Evolutionary conservation across 768 basidiomycete species (phyloP).

Genomic region (Myochromella boudieri): DNA sequence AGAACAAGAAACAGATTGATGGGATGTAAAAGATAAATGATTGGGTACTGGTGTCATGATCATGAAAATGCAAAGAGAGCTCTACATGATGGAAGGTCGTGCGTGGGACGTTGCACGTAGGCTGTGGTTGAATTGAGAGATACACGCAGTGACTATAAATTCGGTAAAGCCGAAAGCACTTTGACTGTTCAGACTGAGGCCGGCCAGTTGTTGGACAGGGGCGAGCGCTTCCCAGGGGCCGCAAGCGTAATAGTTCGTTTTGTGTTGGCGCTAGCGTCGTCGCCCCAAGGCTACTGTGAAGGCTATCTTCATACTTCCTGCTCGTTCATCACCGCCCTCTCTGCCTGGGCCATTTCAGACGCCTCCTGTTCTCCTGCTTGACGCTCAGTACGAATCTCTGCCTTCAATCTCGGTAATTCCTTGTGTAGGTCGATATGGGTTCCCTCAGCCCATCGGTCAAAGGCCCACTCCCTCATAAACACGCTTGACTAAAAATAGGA

Average conservation of each 20-base stretch:
- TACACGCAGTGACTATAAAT: constrained; percentile 6
- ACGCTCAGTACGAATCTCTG: constrained; percentile 45
- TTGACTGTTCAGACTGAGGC: constrained; percentile 3
- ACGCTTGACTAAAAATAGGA: constrained; percentile 61
- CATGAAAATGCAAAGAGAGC: constrained; percentile 5
- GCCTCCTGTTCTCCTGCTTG: constrained; percentile 29
- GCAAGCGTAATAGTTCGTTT: background rate
- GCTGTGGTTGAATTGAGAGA: constrained; percentile 8
- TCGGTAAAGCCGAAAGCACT: background rate
- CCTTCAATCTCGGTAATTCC: constrained; percentile 62
- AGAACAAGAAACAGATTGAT: background rate
- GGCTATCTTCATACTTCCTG: constrained; percentile 12
- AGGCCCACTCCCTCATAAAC: constrained; percentile 84
- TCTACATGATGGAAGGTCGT: constrained; percentile 8
- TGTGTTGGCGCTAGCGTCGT: constrained; percentile 1
- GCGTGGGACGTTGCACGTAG: constrained; percentile 5
- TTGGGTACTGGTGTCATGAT: constrained; percentile 3
- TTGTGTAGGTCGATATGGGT: constrained; percentile 54
- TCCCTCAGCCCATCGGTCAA: constrained; percentile 69
- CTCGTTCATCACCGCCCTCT: constrained; percentile 9
- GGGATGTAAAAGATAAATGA: constrained; percentile 1
- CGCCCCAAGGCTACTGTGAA: background rate
- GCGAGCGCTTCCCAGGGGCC: background rate
- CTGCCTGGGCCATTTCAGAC: constrained; percentile 13
- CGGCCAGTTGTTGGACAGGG: background rate